Evolutionary conservation across 148 eudicot genomes (phyloP), one percentile per base, ranked within the genome.

Genomic region (Chenopodium formosanum): DNA sequence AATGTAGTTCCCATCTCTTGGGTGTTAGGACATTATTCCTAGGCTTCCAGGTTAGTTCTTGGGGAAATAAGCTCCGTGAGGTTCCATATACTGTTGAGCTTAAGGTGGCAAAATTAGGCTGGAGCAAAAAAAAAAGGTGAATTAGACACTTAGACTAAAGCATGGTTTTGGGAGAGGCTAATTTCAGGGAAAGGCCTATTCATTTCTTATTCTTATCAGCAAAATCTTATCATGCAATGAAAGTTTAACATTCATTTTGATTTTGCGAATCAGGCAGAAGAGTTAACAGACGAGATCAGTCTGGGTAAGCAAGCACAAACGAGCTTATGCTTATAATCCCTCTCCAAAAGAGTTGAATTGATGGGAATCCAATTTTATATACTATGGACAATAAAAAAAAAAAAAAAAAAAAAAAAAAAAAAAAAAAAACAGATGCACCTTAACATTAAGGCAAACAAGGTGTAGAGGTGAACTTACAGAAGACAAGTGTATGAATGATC

Each of bases 1-100:
- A 92, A 70, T 82, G 78, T 70, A 89, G 34, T 76, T 79, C 73
- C 98, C 98, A 89, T 85, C 80, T 90, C 80, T 80, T 85, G 73
- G 86, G 78, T 73, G 88, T 34, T 65, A 66, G 74, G 47, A 11
- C 74, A 73, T 70, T 66, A 73, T 65, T 62, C 81, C 82, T 53
- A 31, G 73, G n/a, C 52, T 70, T 78, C 69, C 83, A 72, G 37
- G 78, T 66, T 62, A 46, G 70, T 46, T 77, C 60, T 20, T 23
- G 82, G 9, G 83, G 83, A 78, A 31, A 31, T 40, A 63, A 62
- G 50, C 71, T 74, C 58, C 70, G n/a, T 27, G 56, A 20, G 37
- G 81, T 82, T 62, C 71, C 82, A 79, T 84, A 82, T 65, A 72
- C 44, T 32, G 73, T 40, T 48, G 71, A 73, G 50, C 60, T 74